Evolutionary conservation across 805 yeast species (phyloP), one percentile per base, ranked within the genome.

Genomic region (Kluyveromyces siamensis): DNA sequence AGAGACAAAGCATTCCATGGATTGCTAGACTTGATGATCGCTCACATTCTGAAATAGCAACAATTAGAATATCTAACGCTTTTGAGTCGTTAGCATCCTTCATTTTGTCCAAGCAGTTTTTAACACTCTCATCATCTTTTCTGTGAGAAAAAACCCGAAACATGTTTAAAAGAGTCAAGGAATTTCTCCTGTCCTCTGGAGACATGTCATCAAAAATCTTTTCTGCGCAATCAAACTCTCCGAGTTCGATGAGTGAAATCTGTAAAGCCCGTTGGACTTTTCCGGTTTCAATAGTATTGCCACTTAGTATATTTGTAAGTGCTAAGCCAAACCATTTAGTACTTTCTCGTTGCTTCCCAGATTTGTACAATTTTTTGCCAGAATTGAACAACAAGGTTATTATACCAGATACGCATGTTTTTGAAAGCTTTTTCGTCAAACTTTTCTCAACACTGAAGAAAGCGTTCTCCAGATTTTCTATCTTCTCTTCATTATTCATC

Each of bases 301-400:
- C 52, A 17, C 56, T 53, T 6, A 66, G 42, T 6, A 64, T 35
- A n/a, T 59, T 49, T 17, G 52, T 59, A 10, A 66, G 50, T 6
- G 65, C 57, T 1, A 63, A 42, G 6, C 58, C 48, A 42, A 61
- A 62, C 60, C 65, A 67, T 2, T 51, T 54, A 11, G 60, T 50
- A 7, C 65, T 54, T 18, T 61, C 59, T 1, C 36, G 25, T 38
- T 40, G 53, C 2, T 58, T 48, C 8, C 52, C 55, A 9, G 41
- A 46, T 51, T 62, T 72, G 27, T 58, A 60, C 16, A 56, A 52
- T 16, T 55, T 52, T 38, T 70, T 70, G 0, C 71, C 74, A 17
- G 55, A 47, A 44, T 70, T 72, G 74, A 75, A 73, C 17, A 73
- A 49, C 27, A 72, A 48, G 1, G 74, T 63, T 0, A 68, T 58